Evolutionary conservation across 228 moss, liverwort and hornwort genomes (phyloP).

Genomic region (Sphagnum fallax): DNA sequence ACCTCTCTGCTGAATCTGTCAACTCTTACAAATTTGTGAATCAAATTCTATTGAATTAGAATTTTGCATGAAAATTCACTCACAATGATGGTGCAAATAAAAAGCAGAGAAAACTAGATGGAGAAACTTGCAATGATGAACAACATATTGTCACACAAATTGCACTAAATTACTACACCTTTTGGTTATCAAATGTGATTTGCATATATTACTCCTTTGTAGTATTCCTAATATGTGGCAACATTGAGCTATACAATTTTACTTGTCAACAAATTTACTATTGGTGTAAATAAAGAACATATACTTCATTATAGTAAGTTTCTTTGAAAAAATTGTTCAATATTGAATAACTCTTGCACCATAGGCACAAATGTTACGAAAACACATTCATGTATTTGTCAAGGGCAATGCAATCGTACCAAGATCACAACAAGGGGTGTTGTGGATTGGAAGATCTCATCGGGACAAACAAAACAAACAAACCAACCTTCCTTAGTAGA

Average conservation of each 20-base stretch:
- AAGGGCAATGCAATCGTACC: too few relatives aligned
- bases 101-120: not conserved
- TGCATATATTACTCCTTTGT: not conserved
- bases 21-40: not conserved
- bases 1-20: too few relatives aligned
- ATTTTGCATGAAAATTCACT: not conserved
- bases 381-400: too few relatives aligned
- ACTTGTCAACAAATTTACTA: not conserved
- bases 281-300: not conserved
- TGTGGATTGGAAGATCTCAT: too few relatives aligned
- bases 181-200: not conserved
- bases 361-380: too few relatives aligned
- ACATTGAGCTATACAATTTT: slow-evolving; percentile 1
- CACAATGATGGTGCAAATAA: not conserved
- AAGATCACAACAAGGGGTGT: too few relatives aligned
- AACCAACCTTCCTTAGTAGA: too few relatives aligned
- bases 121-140: not conserved
- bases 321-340: too few relatives aligned
- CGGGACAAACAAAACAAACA: too few relatives aligned
- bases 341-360: too few relatives aligned
- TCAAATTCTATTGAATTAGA: not conserved
- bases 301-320: too few relatives aligned
- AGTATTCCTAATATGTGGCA: not conserved
- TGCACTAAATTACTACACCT: not conserved
- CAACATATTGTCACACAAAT: not conserved